Evolutionary conservation across 495 filamentous ascomycete species (phyloP), one percentile per base, ranked within the genome.

Genomic region (Haplographium delicatum): DNA sequence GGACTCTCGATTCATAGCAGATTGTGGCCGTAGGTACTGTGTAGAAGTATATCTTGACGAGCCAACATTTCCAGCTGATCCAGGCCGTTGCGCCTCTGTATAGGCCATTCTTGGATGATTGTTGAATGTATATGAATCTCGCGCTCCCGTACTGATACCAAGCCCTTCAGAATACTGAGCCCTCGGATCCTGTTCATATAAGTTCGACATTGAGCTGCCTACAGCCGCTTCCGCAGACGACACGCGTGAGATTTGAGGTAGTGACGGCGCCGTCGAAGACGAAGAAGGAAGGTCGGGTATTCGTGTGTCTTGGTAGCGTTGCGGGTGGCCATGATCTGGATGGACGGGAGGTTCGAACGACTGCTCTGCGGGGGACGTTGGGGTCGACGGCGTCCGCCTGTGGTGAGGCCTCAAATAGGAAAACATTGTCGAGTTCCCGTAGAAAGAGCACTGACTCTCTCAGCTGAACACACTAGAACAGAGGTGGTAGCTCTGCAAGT

Each of bases 361-460:
- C 42, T 64, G 69, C 39, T 56, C 55, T 20, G 68, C 58, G 19
- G 76, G 72, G 22, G 74, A 76, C 4, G 73, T 63, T 40, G 76
- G 73, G 54, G 68, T 76, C 31, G 76, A 78, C 52, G 75, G 71
- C 10, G 64, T 72, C 39, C 75, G 73, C 59, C 71, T 70, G 35
- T 57, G 71, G 23, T 62, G 74, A 50, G 77, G 75, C 56, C 74
- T 74, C 19, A 78, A 68, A 59, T 78, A 74, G 44, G 72, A 75
- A 57, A 78, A 65, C 75, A 79, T 79, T 23, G 13, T 50, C 20
- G n/a, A 3, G 4, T 47, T 1, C 31, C 35, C 18, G 13, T 44
- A 6, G 23, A 43, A n/a, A n/a, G n/a, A n/a, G n/a, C n/a, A n/a
- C n/a, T n/a, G n/a, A n/a, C n/a, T n/a, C n/a, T n/a, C n/a, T n/a